These are phyloP conservation scores for Myxozyma sirexii DNA, from an alignment of 805 yeast species.

Conservation along the genomic window DNA sequence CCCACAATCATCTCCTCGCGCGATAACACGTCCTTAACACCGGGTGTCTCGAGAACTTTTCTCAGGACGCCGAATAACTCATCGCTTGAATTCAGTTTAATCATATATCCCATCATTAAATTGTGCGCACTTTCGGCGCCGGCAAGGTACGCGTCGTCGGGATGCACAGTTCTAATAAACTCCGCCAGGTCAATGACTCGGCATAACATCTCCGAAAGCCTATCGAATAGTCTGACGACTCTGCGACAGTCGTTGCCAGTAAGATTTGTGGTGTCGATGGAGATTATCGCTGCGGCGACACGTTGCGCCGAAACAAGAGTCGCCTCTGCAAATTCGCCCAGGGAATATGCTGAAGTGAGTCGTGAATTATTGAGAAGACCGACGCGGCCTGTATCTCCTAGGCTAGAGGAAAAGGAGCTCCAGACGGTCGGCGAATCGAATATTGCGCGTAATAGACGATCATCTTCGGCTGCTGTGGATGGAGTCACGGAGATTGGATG, in stretches of 20 bases:
- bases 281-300: conserved; percentile 60
- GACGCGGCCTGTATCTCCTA: conserved; percentile 7
- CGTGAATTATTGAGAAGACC: conserved; percentile 80
- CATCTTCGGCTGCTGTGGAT: conserved; percentile 22
- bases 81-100: conserved; percentile 80
- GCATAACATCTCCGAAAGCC: conserved; percentile 84
- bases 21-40: conserved; percentile 49
- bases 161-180: conserved; percentile 82
- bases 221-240: conserved; percentile 71
- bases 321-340: conserved; percentile 63
- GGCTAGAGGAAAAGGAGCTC: conserved; percentile 14
- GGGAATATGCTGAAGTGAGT: conserved; percentile 69
- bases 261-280: conserved; percentile 43
- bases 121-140: conserved; percentile 91
- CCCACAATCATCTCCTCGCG: conserved; percentile 85
- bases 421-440: conserved; percentile 32
- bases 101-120: conserved; percentile 90
- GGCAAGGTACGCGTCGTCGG: conserved; percentile 64
- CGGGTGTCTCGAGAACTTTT: conserved; percentile 52
- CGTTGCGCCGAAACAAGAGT: conserved; percentile 68
- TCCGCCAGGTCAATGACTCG: conserved; percentile 93
- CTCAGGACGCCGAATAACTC: conserved; percentile 65
- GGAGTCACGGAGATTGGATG: conserved; percentile 8
- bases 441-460: conserved; percentile 34
- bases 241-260: conserved; percentile 47